Evolutionary conservation across 78 protist genomes (phyloP).

Genomic region (Chrysochromulina parva): DNA sequence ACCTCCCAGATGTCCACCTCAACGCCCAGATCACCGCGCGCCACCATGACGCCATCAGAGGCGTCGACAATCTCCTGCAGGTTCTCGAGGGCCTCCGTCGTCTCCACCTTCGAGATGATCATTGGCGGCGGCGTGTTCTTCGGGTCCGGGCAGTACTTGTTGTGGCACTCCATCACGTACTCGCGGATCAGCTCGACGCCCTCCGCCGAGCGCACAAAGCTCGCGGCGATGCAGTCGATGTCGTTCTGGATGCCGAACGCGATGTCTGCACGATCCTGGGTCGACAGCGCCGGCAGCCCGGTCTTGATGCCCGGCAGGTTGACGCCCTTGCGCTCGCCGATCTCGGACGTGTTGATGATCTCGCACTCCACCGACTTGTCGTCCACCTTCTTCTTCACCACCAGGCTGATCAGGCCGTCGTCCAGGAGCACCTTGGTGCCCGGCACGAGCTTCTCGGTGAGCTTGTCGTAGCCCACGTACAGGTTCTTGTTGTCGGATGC

Average conservation of each 20-base stretch:
- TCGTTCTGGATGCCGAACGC: constrained; percentile 47
- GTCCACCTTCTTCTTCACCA: constrained; percentile 50
- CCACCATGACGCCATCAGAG: constrained; percentile 89
- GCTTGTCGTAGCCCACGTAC: not conserved
- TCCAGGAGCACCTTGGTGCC: constrained; percentile 33
- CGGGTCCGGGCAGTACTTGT: constrained; percentile 46
- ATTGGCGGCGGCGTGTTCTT: constrained; percentile 72
- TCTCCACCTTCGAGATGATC: constrained; percentile 90
- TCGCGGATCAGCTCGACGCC: constrained; percentile 28
- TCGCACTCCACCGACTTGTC: constrained; percentile 47
- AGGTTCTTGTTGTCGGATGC: not conserved
- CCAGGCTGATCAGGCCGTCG: constrained; percentile 71
- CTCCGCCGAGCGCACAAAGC: not conserved
- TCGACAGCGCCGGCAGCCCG: constrained; percentile 68
- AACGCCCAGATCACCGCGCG: constrained; percentile 91
- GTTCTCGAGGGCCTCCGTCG: constrained; percentile 68
- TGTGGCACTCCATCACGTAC: not conserved
- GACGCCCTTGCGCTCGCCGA: constrained; percentile 73
- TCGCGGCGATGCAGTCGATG: constrained; percentile 75
- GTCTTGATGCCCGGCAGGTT: constrained; percentile 74
- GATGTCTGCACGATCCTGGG: constrained; percentile 73
- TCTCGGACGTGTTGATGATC: constrained; percentile 49
- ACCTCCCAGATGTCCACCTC: constrained; percentile 80
- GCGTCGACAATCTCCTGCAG: constrained; percentile 68
- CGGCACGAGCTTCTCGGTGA: not conserved